phyloP scores from a whole-genome alignment of 257 asterid genomes.

The Solanum etuberosum region DNA sequence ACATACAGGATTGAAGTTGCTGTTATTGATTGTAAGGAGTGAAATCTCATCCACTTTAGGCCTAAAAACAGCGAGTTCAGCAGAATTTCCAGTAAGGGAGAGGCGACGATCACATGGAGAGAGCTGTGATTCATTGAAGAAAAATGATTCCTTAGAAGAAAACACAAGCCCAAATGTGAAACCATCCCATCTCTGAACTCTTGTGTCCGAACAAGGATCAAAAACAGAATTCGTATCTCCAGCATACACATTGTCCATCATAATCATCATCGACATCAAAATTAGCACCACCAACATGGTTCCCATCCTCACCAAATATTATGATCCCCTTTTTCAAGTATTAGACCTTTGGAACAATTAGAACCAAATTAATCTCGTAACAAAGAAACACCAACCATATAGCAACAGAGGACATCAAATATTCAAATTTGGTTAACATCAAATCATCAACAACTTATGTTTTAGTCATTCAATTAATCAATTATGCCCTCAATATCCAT shows the following conservation, averaged over 20 bases:
- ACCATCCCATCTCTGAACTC: constrained; percentile 60
- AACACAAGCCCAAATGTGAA: constrained; percentile 78
- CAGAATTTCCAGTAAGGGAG: constrained; percentile 26
- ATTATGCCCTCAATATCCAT: neutral
- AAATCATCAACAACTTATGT: neutral
- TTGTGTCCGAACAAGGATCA: constrained; percentile 70
- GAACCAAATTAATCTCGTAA: neutral
- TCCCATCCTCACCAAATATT: neutral
- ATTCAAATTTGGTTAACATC: neutral
- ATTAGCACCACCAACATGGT: constrained; percentile 9
- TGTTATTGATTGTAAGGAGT: constrained; percentile 64
- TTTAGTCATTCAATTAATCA: neutral
- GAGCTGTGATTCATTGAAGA: constrained; percentile 72
- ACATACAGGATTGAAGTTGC: constrained; percentile 42
- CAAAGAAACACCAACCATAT: neutral
- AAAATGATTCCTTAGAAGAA: constrained; percentile 56
- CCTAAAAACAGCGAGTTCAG: constrained; percentile 66
- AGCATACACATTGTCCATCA: constrained; percentile 23
- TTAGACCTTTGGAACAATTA: neutral
- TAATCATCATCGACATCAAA: constrained; percentile 4
- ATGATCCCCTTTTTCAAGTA: neutral
- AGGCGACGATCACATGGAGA: constrained; percentile 90
- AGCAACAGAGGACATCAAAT: neutral
- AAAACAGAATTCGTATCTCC: constrained; percentile 52
- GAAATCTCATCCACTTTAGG: constrained; percentile 89